Base-by-base conservation (phyloP, 2,329 filamentous ascomycete genomes). In the Paraphoma sp. region DNA sequence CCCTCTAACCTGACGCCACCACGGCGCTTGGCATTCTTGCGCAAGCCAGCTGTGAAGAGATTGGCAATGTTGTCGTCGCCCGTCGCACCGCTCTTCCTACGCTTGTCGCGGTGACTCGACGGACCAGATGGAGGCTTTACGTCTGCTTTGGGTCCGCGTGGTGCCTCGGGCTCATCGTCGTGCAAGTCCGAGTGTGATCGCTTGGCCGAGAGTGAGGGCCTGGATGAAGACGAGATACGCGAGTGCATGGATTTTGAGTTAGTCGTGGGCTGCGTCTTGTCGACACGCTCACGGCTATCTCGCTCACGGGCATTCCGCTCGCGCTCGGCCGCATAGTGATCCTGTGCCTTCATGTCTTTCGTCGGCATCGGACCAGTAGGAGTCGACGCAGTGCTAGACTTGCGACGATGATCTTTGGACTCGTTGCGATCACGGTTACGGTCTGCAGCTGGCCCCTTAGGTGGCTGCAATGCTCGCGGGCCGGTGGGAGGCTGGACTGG, bases 261-360 rank as follows among this genome's bases (percentile, higher is more conserved):
- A 10, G 33, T 10, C 10, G 33, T 36, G 14, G 9, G 6, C 14
- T 36, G 33, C 14, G 54, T 57, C 44, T 68, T 65, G 31, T 70
- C 64, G 12, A 64, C 64, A 23, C 71, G 69, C 18, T 71, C 71
- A 7, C 67, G 59, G 29, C 64, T 64, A 14, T 72, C 68, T 16
- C 72, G 65, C 50, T 73, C 72, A 1, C 70, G 63, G 12, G 68
- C 68, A n/a, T 76, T 73, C 17, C 61, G 67, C 70, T 90, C 88
- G 18, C 89, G 86, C 74, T 92, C 89, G 0, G 88, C 79, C 1
- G 89, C 88, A 73, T 91, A 88, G n/a, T 86, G 82, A 62, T 90
- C 87, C 53, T 69, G 67, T 11, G 62, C 45, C 1, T 63, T 58
- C 10, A 64, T 53, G 5, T 64, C 63, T 11, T 57, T 55, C 5